Evolutionary conservation across 257 asterid species (phyloP).

Genomic region (Cordia subcordata): DNA sequence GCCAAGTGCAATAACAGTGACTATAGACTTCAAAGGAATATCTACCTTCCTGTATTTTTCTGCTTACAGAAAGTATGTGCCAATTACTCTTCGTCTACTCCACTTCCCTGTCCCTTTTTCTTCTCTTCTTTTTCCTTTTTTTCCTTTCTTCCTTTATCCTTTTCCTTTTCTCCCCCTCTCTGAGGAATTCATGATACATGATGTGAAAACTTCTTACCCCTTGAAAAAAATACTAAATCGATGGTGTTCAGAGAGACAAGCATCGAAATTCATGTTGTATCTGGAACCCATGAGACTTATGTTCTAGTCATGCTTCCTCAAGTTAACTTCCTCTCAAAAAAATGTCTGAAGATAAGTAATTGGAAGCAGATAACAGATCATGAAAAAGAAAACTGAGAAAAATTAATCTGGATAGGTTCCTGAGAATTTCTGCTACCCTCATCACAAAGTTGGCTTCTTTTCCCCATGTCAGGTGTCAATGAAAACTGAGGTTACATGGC

Average conservation of each 20-base stretch:
- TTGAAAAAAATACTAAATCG: too few relatives aligned
- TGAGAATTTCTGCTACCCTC: neutral
- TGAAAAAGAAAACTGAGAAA: neutral
- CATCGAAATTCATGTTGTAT: neutral
- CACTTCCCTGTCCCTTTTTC: too few relatives aligned
- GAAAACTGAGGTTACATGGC: constrained; percentile 96
- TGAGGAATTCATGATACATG: neutral
- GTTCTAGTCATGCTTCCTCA: too few relatives aligned
- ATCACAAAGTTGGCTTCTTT: neutral
- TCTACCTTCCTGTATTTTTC: too few relatives aligned
- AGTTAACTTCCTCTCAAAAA: neutral
- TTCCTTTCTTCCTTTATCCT: neutral
- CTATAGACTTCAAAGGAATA: too few relatives aligned
- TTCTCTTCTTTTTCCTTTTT: too few relatives aligned
- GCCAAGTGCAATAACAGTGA: too few relatives aligned
- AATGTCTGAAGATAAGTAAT: neutral
- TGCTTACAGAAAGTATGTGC: too few relatives aligned
- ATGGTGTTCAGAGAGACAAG: too few relatives aligned
- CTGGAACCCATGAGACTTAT: too few relatives aligned
- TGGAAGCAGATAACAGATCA: neutral
- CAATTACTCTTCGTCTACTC: too few relatives aligned
- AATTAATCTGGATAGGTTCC: neutral
- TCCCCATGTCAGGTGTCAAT: constrained; percentile 61
- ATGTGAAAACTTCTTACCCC: neutral
- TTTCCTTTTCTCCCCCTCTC: neutral